phyloP scores from a whole-genome alignment of 139 green algal species.

The Picochlorum sp. region DNA sequence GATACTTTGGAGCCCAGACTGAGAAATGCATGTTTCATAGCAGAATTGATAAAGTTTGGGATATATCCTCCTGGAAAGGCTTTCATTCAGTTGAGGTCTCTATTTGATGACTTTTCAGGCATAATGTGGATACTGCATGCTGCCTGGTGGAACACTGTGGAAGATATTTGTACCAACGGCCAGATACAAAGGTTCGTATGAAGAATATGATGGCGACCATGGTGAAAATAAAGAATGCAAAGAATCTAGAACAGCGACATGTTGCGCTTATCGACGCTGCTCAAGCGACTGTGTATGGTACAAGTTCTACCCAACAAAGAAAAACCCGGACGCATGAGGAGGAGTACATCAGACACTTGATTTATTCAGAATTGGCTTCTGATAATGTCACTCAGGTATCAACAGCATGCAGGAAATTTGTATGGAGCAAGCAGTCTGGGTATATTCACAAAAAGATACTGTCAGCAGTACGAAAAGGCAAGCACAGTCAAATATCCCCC shows the following conservation, averaged over 20 bases:
- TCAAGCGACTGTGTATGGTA: slow-evolving; percentile 52
- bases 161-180: slow-evolving; percentile 63
- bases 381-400: not conserved
- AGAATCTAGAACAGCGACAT: slow-evolving; percentile 77
- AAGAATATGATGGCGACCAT: slow-evolving; percentile 81
- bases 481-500: slow-evolving; percentile 59
- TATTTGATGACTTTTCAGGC: slow-evolving; percentile 76
- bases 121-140: slow-evolving; percentile 81
- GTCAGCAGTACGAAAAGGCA: slow-evolving; percentile 43
- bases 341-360: slow-evolving; percentile 85
- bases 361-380: slow-evolving; percentile 55
- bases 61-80: slow-evolving; percentile 45
- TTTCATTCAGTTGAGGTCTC: slow-evolving; percentile 47
- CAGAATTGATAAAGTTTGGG: slow-evolving; percentile 84
- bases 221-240: slow-evolving; percentile 74
- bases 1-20: slow-evolving; percentile 63
- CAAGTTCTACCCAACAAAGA: not conserved
- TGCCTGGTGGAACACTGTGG: slow-evolving; percentile 79
- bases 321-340: slow-evolving; percentile 55
- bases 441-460: slow-evolving; percentile 82
- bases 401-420: too few relatives aligned
- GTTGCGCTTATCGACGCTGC: slow-evolving; percentile 73
- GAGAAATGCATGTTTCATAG: slow-evolving; percentile 73
- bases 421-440: slow-evolving; percentile 34
- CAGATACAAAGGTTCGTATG: slow-evolving; percentile 65